Evolutionary conservation across 768 basidiomycete genomes (phyloP).

Genomic region (Termitomyces titanicus): DNA sequence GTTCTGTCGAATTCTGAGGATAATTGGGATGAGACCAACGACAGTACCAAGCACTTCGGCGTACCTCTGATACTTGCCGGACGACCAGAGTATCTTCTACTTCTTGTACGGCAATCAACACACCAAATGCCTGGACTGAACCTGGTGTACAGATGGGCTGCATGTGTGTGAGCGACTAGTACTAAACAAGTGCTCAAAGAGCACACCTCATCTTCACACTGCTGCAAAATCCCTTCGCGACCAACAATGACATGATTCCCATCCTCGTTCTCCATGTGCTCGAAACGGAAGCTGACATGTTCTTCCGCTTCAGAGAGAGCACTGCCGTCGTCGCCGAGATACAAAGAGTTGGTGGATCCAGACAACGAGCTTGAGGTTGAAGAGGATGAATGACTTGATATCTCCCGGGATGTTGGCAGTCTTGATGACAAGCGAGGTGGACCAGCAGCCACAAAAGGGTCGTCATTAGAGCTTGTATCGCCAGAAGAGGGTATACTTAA

Average conservation of each 20-base stretch:
- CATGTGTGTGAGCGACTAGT: not conserved
- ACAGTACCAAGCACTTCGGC: conserved; percentile 2
- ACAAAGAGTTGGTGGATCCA: conserved; percentile 8
- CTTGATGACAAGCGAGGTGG: not conserved
- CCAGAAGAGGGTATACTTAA: conserved; percentile 17
- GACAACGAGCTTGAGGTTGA: not conserved
- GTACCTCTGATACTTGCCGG: conserved; percentile 77
- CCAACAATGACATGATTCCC: conserved; percentile 72
- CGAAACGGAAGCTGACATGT: conserved; percentile 59
- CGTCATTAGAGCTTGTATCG: not conserved
- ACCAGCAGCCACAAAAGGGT: not conserved
- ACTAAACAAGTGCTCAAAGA: not conserved
- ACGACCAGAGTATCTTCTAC: conserved; percentile 55
- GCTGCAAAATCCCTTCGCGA: conserved; percentile 57
- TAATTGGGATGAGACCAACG: not conserved
- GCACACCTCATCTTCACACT: conserved; percentile 74
- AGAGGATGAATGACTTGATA: not conserved
- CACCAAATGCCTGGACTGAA: conserved; percentile 81
- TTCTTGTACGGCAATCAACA: conserved; percentile 69
- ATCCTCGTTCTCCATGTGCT: conserved; percentile 58
- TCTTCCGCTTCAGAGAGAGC: conserved; percentile 21
- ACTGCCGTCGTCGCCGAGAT: conserved; percentile 6
- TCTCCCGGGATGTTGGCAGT: not conserved
- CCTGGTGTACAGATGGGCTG: conserved; percentile 82
- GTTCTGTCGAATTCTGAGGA: conserved; percentile 62